These are phyloP conservation scores for Xylogone sp. DNA, from an alignment of 2,329 filamentous ascomycete genomes.

Conservation along the genomic window DNA sequence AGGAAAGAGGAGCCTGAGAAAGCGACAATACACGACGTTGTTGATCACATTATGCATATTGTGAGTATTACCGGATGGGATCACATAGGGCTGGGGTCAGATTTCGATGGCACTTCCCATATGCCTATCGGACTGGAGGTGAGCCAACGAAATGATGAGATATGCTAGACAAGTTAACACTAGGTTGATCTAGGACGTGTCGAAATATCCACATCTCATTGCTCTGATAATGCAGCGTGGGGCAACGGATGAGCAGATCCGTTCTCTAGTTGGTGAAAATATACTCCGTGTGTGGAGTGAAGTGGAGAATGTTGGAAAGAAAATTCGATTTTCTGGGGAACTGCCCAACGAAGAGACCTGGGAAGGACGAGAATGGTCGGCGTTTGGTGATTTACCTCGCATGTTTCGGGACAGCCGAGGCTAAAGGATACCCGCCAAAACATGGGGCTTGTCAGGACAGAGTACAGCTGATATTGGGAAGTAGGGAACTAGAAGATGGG, in stretches of 20 bases:
- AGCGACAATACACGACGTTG: conserved; percentile 55
- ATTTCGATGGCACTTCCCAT: conserved; percentile 54
- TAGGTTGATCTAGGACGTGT: conserved; percentile 54
- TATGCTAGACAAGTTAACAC: no score
- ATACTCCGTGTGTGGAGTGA: conserved; percentile 58
- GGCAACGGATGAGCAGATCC: conserved; percentile 52
- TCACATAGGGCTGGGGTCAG: conserved; percentile 63
- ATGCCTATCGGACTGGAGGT: conserved; percentile 42
- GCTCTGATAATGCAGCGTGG: conserved; percentile 52
- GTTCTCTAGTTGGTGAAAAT: conserved; percentile 56
- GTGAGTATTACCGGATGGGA: conserved; percentile 60
- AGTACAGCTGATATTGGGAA: no score
- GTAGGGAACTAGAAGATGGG: no score
- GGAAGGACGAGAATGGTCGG: conserved; percentile 4
- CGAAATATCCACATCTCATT: conserved; percentile 60
- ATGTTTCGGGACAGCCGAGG: not conserved
- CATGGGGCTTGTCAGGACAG: no score
- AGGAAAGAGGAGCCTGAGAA: conserved; percentile 42
- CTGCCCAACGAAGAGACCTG: conserved; percentile 8
- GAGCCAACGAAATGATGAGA: no score
- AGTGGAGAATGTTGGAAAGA: conserved; percentile 36
- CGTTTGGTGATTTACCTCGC: not conserved
- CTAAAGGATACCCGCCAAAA: not conserved
- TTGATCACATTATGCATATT: conserved; percentile 60
- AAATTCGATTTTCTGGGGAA: conserved; percentile 3